phyloP scores from a whole-genome alignment of 1,284 basidiomycete species.

The Cryptococcus sp. region DNA sequence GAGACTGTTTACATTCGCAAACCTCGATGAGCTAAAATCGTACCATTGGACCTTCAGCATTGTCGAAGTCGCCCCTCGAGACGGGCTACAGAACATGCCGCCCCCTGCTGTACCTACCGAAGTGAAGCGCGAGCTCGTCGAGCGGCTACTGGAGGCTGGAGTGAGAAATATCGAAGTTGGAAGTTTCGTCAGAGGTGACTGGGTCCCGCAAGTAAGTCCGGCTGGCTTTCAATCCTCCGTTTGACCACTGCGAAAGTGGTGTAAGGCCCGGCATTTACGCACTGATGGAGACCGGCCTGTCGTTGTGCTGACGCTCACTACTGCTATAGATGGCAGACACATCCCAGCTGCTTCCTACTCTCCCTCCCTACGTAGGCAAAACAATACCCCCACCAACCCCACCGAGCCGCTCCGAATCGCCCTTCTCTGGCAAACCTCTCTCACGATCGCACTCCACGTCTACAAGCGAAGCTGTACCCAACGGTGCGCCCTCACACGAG shows the following conservation, averaged over 20 bases:
- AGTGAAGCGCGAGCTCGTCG: conserved; percentile 79
- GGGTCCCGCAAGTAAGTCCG: conserved; percentile 81
- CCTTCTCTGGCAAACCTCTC: conserved; percentile 61
- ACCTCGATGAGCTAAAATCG: neutral
- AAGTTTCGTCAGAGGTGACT: conserved; percentile 88
- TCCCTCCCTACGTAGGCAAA: conserved; percentile 19
- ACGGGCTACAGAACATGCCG: conserved; percentile 92
- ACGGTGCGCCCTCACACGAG: neutral
- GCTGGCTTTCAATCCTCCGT: neutral
- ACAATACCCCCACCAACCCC: conserved; percentile 6
- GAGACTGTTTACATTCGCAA: neutral
- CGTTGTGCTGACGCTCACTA: conserved; percentile 75
- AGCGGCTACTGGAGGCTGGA: conserved; percentile 71
- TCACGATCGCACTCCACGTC: neutral
- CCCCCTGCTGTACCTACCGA: conserved; percentile 66
- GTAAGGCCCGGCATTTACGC: too few species aligned
- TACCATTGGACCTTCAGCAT: conserved; percentile 55
- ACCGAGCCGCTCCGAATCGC: conserved; percentile 18
- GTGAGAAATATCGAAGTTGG: conserved; percentile 78
- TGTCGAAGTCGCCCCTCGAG: conserved; percentile 89
- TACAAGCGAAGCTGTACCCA: neutral
- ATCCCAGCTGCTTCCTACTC: conserved; percentile 55
- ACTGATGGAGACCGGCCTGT: too few species aligned
- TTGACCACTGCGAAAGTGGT: too few species aligned
- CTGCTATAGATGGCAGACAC: conserved; percentile 78